Evolutionary conservation across 1,284 basidiomycete species (phyloP), one percentile per base, ranked within the genome.

Genomic region (Gastroboletus turbinatus): DNA sequence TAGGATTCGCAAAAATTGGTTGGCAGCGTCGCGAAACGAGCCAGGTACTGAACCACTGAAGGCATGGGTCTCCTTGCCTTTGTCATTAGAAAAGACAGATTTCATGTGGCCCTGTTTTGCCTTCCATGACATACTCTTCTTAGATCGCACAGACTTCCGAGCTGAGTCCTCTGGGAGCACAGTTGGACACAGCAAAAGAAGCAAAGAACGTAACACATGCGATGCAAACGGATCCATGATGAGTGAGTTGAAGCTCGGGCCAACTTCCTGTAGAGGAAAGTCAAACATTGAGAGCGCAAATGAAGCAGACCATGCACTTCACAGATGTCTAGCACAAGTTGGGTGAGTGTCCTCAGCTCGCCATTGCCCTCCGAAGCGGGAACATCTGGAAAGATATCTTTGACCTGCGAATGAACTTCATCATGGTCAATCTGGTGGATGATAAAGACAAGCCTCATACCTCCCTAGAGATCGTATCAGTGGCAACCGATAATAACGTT

Each of bases 181-280:
- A 49, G 78, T 76, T 2, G 88, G 85, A 17, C 83, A 87, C 19
- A 96, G 78, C 32, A 96, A 78, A 7, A 88, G 70, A 7, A 97
- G 79, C 1, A 97, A 74, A 17, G 88, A 84, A 36, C 94, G 87
- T 47, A 96, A 63, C 38, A 94, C 90, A 63, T 96, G 95, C 0
- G 94, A 94, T 27, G 87, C 93, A 66, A 94, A 95, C 19, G 88
- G 85, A 64, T 95, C 86, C 74, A 88, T 83, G 35, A 95, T 73
- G 32, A 96, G 80, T 5, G 77, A 75, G 0, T 84, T 74, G 25
- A 94, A 75, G 6, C 73, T 73, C 1, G 88, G 84, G 1, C 85
- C 67, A 27, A 94, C 63, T 78, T 94, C 92, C 87, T 93, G 60
- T 3, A 51, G 13, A 54, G 35, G n/a, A 46, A 45, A 32, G 13